Conservation (phyloP, 192 early-diverging fungal genomes). For the Ambispora gerdemannii region DNA sequence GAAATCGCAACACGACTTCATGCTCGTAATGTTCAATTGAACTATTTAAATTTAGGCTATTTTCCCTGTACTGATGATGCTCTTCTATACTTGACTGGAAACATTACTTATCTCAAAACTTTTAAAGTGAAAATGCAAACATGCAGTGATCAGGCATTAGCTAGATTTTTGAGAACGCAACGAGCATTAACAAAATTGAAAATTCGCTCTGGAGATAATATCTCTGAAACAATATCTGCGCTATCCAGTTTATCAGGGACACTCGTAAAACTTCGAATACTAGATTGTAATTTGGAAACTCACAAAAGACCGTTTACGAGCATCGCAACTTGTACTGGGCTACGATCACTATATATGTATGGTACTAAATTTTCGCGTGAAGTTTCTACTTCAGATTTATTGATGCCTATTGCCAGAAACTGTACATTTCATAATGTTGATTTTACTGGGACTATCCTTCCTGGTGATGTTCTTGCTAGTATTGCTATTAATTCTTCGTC, state of each 20-base stretch:
- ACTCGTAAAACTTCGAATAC: constrained; percentile 23
- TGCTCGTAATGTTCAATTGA: not conserved
- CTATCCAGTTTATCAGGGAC: not conserved
- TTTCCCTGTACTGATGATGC: constrained; percentile 5
- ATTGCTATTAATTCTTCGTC: constrained; percentile 22
- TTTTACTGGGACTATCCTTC: constrained; percentile 15
- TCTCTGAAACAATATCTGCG: not conserved
- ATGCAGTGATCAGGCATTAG: constrained; percentile 16
- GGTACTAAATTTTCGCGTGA: not conserved
- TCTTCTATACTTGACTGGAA: not conserved
- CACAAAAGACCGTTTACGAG: not conserved
- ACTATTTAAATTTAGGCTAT: constrained; percentile 29
- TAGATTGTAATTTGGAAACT: constrained; percentile 18
- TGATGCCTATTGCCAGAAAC: constrained; percentile 23
- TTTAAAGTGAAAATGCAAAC: constrained; percentile 12
- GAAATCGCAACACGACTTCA: not conserved
- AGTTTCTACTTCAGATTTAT: not conserved
- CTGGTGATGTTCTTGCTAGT: constrained; percentile 6
- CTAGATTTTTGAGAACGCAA: constrained; percentile 3
- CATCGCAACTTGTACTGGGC: constrained; percentile 2
- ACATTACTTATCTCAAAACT: constrained; percentile 4
- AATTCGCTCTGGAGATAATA: constrained; percentile 7
- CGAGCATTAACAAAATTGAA: constrained; percentile 16
- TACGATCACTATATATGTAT: constrained; percentile 26
- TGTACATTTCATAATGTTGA: constrained; percentile 31